These are phyloP conservation scores for Serendipita sp. DNA, from an alignment of 768 basidiomycete species.

Conservation along the genomic window DNA sequence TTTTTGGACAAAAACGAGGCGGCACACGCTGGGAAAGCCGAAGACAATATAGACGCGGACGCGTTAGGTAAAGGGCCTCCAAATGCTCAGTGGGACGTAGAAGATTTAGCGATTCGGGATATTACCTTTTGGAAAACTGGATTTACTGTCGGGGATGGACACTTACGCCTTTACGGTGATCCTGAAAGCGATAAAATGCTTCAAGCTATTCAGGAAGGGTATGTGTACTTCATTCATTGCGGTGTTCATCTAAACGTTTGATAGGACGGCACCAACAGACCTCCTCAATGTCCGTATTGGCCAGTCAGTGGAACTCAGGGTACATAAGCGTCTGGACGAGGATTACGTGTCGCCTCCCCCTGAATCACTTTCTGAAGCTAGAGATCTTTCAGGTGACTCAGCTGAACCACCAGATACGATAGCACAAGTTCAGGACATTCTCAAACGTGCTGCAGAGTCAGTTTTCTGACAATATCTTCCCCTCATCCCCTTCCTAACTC, in stretches of 20 bases:
- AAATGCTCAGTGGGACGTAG: constrained; percentile 26
- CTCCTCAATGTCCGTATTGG: constrained; percentile 55
- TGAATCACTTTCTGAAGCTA: constrained; percentile 49
- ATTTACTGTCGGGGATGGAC: constrained; percentile 80
- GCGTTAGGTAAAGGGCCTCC: constrained; percentile 73
- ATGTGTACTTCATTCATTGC: constrained; percentile 11
- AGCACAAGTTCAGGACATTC: constrained; percentile 47
- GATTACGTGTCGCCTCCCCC: constrained; percentile 42
- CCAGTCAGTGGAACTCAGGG: constrained; percentile 72
- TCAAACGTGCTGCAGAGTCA: constrained; percentile 69
- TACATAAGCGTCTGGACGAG: constrained; percentile 51
- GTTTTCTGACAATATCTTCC: constrained; percentile 16
- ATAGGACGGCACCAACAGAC: constrained; percentile 59
- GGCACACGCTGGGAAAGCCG: constrained; percentile 47
- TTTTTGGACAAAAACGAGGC: constrained; percentile 18
- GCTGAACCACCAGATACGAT: constrained; percentile 15
- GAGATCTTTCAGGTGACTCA: constrained; percentile 67
- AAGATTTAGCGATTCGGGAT: constrained; percentile 46
- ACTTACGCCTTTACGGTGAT: constrained; percentile 68
- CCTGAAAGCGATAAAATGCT: constrained; percentile 54
- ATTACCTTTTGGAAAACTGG: constrained; percentile 90
- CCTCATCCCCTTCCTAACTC: neutral
- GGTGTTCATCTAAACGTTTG: neutral
- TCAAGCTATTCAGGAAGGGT: constrained; percentile 68
- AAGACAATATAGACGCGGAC: constrained; percentile 77